Base-by-base conservation (phyloP, 2,329 filamentous ascomycete species). In the Leptographium galeiforme region DNA sequence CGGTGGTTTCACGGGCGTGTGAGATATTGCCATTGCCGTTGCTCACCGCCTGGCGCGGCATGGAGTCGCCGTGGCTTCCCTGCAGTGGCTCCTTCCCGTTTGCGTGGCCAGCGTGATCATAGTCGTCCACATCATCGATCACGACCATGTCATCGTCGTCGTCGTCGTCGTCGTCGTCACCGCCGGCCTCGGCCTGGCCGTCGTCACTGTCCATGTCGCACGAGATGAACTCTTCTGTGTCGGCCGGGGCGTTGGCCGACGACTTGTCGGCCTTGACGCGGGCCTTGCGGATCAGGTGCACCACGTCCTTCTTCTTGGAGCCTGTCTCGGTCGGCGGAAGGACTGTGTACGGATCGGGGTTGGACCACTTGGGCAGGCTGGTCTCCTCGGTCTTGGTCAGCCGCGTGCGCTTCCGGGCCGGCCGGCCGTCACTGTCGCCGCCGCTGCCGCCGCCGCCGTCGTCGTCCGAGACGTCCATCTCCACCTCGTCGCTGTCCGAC, bases 321-420 rank as follows among this genome's bases (percentile, higher is more conserved):
- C 79, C 75, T 6, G 72, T 74, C 58, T 90, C 85, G 0, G 83
- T 79, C 8, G 89, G 89, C 10, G 91, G 91, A 11, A 95, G 73
- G 2, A 81, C 86, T 7, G 88, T 95, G 67, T 97, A 96, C 0
- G 90, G 89, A 65, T 97, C 91, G 4, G 91, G 90, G 61, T 97
- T 97, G 6, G 89, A 95, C 91, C 91, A 97, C 66, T 86, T 89
- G 4, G 89, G 89, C 6, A 65, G 12, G 34, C 33, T 34, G 13
- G 25, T 13, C 16, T 34, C 30, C 25, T 52, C 41, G 11, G 36
- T 39, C 44, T 53, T 48, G 14, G 34, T 19, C 2, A 49, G 18
- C 11, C 58, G 57, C 0, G 55, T 50, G 2, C 57, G 59, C 39
- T 61, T 61, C 40, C 54, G 52, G 6, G 53, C 56, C 48, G 57